These are phyloP conservation scores for Serendipita sp. DNA, from an alignment of 768 basidiomycete species.

Conservation along the genomic window DNA sequence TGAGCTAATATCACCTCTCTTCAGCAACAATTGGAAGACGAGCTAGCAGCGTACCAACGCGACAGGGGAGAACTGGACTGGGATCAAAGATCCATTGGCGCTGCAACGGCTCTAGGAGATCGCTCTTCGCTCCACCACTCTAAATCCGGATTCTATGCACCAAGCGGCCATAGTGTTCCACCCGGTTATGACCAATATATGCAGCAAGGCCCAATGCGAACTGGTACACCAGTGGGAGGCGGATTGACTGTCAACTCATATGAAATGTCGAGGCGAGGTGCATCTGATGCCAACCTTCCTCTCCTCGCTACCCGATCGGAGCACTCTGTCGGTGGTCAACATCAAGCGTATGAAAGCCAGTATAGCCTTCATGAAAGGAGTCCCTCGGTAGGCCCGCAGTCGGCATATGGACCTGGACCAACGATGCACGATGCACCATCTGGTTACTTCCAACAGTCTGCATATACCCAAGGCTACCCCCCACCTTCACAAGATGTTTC, in stretches of 20 bases:
- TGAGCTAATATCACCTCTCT: not conserved
- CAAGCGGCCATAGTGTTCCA: not conserved
- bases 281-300: slow-evolving; percentile 1
- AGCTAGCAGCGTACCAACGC: slow-evolving; percentile 59
- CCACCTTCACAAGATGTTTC: not conserved
- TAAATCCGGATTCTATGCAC: slow-evolving; percentile 1
- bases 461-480: not conserved
- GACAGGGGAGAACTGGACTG: slow-evolving; percentile 79
- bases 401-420: not conserved
- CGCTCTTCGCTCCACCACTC: not conserved
- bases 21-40: slow-evolving; percentile 63
- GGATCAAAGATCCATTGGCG: slow-evolving; percentile 60
- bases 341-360: not conserved
- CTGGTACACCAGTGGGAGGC: not conserved
- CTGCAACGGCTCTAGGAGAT: slow-evolving; percentile 14
- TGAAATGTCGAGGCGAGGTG: not conserved
- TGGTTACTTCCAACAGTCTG: not conserved
- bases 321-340: not conserved
- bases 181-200: slow-evolving; percentile 2
- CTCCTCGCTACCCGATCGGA: not conserved
- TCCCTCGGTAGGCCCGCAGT: not conserved
- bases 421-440: not conserved
- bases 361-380: not conserved
- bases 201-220: slow-evolving; percentile 1
- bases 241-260: not conserved